phyloP scores from a whole-genome alignment of 345 rosid genomes.

The Heritiera littoralis region DNA sequence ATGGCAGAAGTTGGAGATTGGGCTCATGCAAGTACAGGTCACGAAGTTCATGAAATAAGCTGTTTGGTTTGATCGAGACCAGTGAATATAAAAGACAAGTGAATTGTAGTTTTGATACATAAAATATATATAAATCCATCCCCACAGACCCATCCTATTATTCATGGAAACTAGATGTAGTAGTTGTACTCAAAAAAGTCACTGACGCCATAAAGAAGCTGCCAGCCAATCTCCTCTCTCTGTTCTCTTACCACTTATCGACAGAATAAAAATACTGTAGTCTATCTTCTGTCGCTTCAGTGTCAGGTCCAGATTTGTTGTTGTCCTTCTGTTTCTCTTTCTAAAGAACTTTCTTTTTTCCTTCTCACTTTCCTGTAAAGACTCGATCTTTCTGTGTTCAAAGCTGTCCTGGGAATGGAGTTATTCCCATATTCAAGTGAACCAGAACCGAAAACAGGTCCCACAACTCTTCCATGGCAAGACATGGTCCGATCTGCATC shows the following conservation, averaged over 20 bases:
- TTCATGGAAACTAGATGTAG: neutral
- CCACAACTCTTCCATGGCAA: conserved; percentile 70
- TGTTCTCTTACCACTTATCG: neutral
- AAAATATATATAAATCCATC: too few species aligned
- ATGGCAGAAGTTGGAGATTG: too few species aligned
- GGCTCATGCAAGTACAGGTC: too few species aligned
- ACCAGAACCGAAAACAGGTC: conserved; percentile 46
- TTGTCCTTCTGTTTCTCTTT: neutral
- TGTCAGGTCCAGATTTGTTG: conserved; percentile 17
- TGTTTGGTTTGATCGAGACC: too few species aligned
- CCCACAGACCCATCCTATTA: neutral
- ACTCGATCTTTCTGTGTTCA: neutral
- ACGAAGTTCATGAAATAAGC: too few species aligned
- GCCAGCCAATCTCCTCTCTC: neutral
- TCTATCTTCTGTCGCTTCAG: neutral
- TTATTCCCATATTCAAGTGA: conserved; percentile 65
- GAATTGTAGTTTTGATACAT: too few species aligned
- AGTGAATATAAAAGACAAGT: too few species aligned
- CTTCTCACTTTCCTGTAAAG: conserved; percentile 16
- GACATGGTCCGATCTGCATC: conserved; percentile 97
- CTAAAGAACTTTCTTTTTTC: neutral
- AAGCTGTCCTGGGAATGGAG: conserved; percentile 51
- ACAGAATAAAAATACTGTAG: neutral
- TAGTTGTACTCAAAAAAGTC: neutral
- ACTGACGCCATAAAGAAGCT: conserved; percentile 2